phyloP scores from a whole-genome alignment of 495 filamentous ascomycete species.

The Sphaerosporella brunnea region DNA sequence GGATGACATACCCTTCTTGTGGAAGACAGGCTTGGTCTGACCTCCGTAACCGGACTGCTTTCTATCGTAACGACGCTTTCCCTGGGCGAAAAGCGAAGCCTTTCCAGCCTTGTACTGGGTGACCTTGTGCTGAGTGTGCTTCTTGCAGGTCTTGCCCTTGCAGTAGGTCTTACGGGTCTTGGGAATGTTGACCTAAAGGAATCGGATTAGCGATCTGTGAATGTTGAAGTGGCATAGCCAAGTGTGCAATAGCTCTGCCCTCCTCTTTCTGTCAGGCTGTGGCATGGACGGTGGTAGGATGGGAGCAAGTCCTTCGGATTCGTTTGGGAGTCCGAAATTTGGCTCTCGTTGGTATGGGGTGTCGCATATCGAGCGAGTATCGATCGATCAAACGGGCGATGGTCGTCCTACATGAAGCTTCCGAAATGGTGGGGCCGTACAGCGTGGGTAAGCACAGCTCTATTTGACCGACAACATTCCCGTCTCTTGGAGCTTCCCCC shows the following conservation, averaged over 20 bases:
- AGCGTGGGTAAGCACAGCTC: no score
- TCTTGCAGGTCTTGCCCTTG: slow-evolving; percentile 86
- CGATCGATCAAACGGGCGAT: no score
- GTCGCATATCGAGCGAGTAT: no score
- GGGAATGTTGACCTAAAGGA: slow-evolving; percentile 60
- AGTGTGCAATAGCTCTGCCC: neutral
- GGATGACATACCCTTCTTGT: slow-evolving; percentile 57
- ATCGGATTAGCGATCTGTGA: slow-evolving; percentile 6
- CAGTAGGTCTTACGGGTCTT: slow-evolving; percentile 88
- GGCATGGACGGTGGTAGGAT: neutral
- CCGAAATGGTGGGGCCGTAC: no score
- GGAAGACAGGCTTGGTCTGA: slow-evolving; percentile 99
- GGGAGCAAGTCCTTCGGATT: no score
- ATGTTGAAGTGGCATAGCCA: neutral
- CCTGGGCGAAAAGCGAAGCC: slow-evolving; percentile 88
- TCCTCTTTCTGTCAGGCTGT: slow-evolving; percentile 1
- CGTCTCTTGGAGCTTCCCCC: no score
- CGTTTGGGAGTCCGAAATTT: no score
- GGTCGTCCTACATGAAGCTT: no score
- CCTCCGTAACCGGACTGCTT: slow-evolving; percentile 99
- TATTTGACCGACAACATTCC: no score
- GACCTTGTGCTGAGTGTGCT: slow-evolving; percentile 88
- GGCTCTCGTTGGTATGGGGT: no score
- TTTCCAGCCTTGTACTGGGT: slow-evolving; percentile 96
- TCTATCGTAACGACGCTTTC: slow-evolving; percentile 99